These are phyloP conservation scores for Nitzschia putrida DNA, from an alignment of 108 stramenopile genomes.

Conservation along the genomic window DNA sequence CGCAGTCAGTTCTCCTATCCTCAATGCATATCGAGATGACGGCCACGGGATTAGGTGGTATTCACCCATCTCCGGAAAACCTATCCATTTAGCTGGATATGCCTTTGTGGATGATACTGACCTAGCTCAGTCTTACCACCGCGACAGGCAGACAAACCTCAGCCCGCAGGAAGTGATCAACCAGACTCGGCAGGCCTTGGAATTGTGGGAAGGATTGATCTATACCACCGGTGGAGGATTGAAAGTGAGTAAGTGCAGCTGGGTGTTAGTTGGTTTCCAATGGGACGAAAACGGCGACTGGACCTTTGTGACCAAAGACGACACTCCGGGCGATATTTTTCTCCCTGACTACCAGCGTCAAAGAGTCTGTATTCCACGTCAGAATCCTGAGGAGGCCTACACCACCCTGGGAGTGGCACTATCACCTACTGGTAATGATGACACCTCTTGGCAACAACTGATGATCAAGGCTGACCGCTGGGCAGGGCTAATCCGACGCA, in stretches of 20 bases:
- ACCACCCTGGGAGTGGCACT: not conserved
- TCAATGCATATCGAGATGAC: not conserved
- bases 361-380: not conserved
- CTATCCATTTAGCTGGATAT: not conserved
- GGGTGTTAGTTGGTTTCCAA: conserved; percentile 1
- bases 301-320: not conserved
- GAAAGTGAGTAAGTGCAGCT: not conserved
- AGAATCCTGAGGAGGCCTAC: not conserved
- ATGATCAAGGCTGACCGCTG: not conserved
- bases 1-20: not conserved
- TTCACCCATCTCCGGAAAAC: not conserved
- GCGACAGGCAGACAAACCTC: not conserved
- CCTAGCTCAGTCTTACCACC: not conserved
- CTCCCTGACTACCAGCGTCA: not conserved
- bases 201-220: not conserved
- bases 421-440: not conserved
- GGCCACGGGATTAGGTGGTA: not conserved
- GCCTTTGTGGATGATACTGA: conserved; percentile 1
- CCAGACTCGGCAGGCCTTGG: too few relatives aligned
- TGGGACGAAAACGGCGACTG: not conserved
- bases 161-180: too few relatives aligned
- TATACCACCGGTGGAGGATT: not conserved
- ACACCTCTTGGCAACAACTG: not conserved
- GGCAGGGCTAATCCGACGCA: conserved; percentile 1
- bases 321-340: not conserved